Percentiles rank a stretch among this genome's conserved stretches.
phyloP scores from a whole-genome alignment of 495 filamentous ascomycete species.

The Penicillium argentinense region DNA sequence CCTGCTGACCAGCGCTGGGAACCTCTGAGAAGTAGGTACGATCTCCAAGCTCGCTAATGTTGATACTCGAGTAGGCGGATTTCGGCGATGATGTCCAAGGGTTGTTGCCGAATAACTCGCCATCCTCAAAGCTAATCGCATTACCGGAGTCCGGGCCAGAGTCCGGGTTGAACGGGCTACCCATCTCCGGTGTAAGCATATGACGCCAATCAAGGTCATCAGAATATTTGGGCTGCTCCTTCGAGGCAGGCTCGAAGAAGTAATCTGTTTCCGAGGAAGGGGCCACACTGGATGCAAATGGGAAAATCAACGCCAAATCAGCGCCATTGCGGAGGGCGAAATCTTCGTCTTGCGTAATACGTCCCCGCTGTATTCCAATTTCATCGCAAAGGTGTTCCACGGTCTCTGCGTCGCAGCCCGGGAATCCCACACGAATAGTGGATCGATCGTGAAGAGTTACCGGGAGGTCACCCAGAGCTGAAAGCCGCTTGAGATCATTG shows the following conservation, averaged over 20 bases:
- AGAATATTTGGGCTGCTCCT: slow-evolving; percentile 22
- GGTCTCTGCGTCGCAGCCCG: slow-evolving; percentile 81
- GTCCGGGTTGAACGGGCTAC: slow-evolving; percentile 24
- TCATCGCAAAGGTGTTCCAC: slow-evolving; percentile 86
- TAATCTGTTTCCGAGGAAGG: slow-evolving; percentile 34
- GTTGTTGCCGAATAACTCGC: slow-evolving; percentile 44
- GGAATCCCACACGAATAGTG: slow-evolving; percentile 78
- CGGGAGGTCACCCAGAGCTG: slow-evolving; percentile 77
- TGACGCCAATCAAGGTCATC: slow-evolving; percentile 52
- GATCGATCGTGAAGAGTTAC: slow-evolving; percentile 64
- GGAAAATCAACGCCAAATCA: slow-evolving; percentile 76
- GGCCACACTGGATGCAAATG: slow-evolving; percentile 68
- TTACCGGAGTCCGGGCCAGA: slow-evolving; percentile 22
- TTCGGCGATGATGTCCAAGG: slow-evolving; percentile 49
- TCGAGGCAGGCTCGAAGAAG: slow-evolving; percentile 29
- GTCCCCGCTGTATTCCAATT: slow-evolving; percentile 73
- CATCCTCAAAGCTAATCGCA: slow-evolving; percentile 47
- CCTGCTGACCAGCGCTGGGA: slow-evolving; percentile 35
- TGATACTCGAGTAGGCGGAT: slow-evolving; percentile 54
- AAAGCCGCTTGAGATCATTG: slow-evolving; percentile 76
- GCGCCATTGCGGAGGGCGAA: slow-evolving; percentile 63
- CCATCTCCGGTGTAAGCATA: slow-evolving; percentile 53
- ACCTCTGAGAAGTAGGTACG: slow-evolving; percentile 40
- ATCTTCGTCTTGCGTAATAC: slow-evolving; percentile 74
- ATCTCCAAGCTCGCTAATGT: slow-evolving; percentile 53